Conservation (phyloP, 805 yeast species). For the Wickerhamiella australiensis region DNA sequence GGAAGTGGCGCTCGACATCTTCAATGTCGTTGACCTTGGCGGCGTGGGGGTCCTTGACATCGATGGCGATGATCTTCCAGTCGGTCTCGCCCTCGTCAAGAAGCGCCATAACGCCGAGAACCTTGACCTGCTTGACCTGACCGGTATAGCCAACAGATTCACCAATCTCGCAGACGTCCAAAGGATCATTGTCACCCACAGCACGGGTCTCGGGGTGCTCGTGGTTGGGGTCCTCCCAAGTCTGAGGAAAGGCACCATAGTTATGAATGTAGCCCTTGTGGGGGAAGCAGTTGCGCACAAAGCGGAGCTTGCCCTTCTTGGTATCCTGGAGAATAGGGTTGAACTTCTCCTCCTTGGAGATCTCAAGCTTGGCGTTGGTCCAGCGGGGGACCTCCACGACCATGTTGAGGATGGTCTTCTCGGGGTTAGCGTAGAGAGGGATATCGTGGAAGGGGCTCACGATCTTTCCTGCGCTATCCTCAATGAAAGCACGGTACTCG, state of each 20-base stretch:
- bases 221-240: slow-evolving; percentile 91
- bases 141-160: slow-evolving; percentile 46
- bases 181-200: slow-evolving; percentile 87
- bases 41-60: slow-evolving; percentile 80
- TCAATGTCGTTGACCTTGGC: slow-evolving; percentile 75
- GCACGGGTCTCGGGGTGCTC: slow-evolving; percentile 36
- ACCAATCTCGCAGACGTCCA: slow-evolving; percentile 90
- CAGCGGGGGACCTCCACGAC: slow-evolving; percentile 97
- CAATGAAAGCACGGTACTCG: slow-evolving; percentile 83
- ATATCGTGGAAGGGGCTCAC: slow-evolving; percentile 92
- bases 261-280: slow-evolving; percentile 98
- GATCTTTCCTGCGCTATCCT: slow-evolving; percentile 64
- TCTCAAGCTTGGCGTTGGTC: slow-evolving; percentile 95
- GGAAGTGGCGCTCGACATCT: slow-evolving; percentile 80
- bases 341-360: slow-evolving; percentile 66
- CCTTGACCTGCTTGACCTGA: slow-evolving; percentile 75
- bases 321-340: slow-evolving; percentile 97
- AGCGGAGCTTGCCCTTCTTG: slow-evolving; percentile 92
- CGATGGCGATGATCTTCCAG: slow-evolving; percentile 91
- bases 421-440: slow-evolving; percentile 87
- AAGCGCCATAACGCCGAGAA: slow-evolving; percentile 86
- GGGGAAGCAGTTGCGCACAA: slow-evolving; percentile 95
- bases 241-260: slow-evolving; percentile 98
- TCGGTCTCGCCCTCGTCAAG: slow-evolving; percentile 96
- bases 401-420: slow-evolving; percentile 76